Evolutionary conservation across 1,284 basidiomycete species (phyloP), one percentile per base, ranked within the genome.

Genomic region (Puccinia coronata): DNA sequence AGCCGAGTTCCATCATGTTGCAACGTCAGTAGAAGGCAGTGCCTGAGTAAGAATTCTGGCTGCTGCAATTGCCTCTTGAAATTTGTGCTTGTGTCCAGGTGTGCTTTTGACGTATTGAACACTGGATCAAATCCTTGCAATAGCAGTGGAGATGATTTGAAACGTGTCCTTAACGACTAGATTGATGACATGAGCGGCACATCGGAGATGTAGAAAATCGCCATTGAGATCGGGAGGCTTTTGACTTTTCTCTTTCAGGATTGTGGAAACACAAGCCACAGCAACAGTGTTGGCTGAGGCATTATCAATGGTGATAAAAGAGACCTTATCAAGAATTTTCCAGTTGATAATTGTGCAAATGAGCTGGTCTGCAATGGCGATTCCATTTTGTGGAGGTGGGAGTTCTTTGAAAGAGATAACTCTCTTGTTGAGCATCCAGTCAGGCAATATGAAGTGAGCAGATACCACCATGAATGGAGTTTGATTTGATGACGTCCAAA

Each of bases 381-480:
- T 16, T 61, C 57, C 57, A 16, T 5, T 61, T 5, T 61, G 57
- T 9, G 57, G 57, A 16, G 25, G 25, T 61, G 57, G 57, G 5
- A 61, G n/a, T 9, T 28, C 57, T 61, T 61, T 61, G 57, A 61
- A 61, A 11, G 34, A 61, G 25, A 61, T 5, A 4, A 61, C 8
- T 3, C 57, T 16, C 57, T 61, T 61, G 25, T 61, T 8, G 23
- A 61, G 12, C 6, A 25, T 61, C 57, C 57, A 61, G 57, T 61
- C 57, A 12, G 57, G 11, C 20, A 4, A 28, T 8, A 61, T 61
- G n/a, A 61, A 61, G 57, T 61, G n/a, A 12, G 28, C 34, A 9
- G 57, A 61, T 5, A 61, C 25, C 34, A 61, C 57, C 57, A 61
- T 61, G 57, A 61, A 61, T 28, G 57, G 25, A 5, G 57, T 61